Evolutionary conservation across 148 eudicot species (phyloP), one percentile per base, ranked within the genome.

Genomic region (Vaccinium corymbosum): DNA sequence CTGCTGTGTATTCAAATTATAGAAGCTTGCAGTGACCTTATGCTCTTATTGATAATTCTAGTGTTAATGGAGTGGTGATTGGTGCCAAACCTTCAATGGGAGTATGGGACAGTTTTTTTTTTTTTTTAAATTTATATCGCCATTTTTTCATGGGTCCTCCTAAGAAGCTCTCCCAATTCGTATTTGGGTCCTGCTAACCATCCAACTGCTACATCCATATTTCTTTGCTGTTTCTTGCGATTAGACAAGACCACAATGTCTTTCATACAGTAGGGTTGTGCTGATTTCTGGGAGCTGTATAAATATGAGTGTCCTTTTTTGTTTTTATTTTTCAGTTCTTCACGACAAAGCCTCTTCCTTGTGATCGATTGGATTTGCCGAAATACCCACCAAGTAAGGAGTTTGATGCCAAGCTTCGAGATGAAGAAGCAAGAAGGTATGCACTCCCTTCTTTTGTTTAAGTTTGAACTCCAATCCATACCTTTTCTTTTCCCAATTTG

Each of bases 381-480:
- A 93, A 93, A 86, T 93, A 93, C 85, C 94, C 92, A 57, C 95
- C 95, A 70, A 89, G 93, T 88, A 93, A 93, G 86, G 95, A 93
- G 81, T 85, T 88, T 83, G 94, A 93, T 88, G 91, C 89, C 64
- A 93, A 91, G 84, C 78, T 90, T 64, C 91, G 92, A 79, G 93
- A 89, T 53, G 92, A 93, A 82, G 94, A 93, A 87, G 88, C 90
- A 83, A 91, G 90, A 88, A 88, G 94, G 95, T 91, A 87, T 25
- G 49, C 79, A 35, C 19, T 81, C 76, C 73, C 64, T 38, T 13
- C 79, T 61, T 80, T 29, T 79, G 64, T 25, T 35, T 49, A 19
- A 76, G 27, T 32, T 35, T 75, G 20, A 42, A 29, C 48, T 82
- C 56, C 42, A 72, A 48, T 20, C 4, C 35, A 42, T 84, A 14